phyloP scores from a whole-genome alignment of 768 basidiomycete species.

The Calocybe indica region DNA sequence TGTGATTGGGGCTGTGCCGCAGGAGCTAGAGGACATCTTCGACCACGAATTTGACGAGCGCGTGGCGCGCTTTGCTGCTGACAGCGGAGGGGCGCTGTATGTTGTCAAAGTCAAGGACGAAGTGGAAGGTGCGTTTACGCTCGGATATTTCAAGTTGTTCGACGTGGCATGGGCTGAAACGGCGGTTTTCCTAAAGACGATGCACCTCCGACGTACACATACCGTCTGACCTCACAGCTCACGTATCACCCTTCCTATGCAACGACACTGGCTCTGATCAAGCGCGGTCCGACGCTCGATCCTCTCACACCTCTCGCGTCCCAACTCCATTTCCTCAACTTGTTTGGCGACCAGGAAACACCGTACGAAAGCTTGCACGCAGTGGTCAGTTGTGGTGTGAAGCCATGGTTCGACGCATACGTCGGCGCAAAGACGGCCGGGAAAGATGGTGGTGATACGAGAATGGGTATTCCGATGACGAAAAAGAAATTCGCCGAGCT shows the following conservation, averaged over 20 bases:
- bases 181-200: constrained; percentile 45
- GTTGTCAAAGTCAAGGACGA: constrained; percentile 77
- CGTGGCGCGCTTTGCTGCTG: constrained; percentile 68
- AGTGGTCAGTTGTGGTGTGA: constrained; percentile 91
- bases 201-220: constrained; percentile 52
- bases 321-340: constrained; percentile 89
- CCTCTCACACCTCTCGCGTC: constrained; percentile 69
- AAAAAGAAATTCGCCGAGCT: constrained; percentile 99
- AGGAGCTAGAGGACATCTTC: constrained; percentile 64
- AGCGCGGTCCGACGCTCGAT: constrained; percentile 81
- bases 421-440: constrained; percentile 76
- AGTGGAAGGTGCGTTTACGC: constrained; percentile 51
- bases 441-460: constrained; percentile 68
- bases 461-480: constrained; percentile 95
- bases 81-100: constrained; percentile 74
- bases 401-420: constrained; percentile 98
- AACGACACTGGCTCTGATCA: constrained; percentile 92
- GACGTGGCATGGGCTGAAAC: not conserved
- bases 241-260: constrained; percentile 75
- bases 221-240: constrained; percentile 66
- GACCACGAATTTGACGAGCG: constrained; percentile 73
- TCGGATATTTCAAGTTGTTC: constrained; percentile 1
- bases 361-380: constrained; percentile 96
- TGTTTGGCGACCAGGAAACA: constrained; percentile 83
- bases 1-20: constrained; percentile 63